Evolutionary conservation across 129 eudicot genomes (phyloP).

Genomic region (Artemisia annua): DNA sequence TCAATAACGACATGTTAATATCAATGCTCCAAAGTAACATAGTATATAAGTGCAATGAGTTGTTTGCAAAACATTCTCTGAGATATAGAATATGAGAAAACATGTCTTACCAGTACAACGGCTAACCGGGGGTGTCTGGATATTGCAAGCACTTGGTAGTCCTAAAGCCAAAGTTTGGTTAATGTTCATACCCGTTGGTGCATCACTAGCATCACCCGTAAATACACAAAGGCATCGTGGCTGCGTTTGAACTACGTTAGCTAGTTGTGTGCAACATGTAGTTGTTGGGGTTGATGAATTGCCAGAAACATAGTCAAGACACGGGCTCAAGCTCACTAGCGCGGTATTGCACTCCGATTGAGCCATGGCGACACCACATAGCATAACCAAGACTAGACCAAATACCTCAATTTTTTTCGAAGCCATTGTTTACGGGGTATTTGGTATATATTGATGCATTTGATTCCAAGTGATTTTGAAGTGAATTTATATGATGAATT

Average conservation of each 20-base stretch:
- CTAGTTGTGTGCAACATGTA: conserved; percentile 53
- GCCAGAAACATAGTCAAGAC: conserved; percentile 49
- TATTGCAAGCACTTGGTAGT: conserved; percentile 63
- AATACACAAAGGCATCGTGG: conserved; percentile 67
- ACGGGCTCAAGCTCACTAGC: conserved; percentile 43
- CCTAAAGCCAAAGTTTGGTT: conserved; percentile 70
- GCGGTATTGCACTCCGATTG: conserved; percentile 52
- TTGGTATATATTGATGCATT: neutral
- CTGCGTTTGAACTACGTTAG: conserved; percentile 41
- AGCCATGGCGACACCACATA: conserved; percentile 38
- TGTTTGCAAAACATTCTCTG: neutral
- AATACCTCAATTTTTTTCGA: conserved; percentile 21
- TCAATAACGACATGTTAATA: neutral
- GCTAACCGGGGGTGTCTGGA: conserved; percentile 68
- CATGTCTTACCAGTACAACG: conserved; percentile 54
- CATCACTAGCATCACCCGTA: conserved; percentile 43
- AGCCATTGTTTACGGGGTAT: conserved; percentile 35
- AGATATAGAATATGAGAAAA: neutral
- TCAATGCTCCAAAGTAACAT: neutral
- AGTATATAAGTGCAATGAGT: neutral
- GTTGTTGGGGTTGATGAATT: conserved; percentile 52
- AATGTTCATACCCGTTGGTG: conserved; percentile 48
- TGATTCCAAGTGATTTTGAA: neutral
- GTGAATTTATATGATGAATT: conserved; percentile 25
- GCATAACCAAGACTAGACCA: conserved; percentile 35